phyloP scores from a whole-genome alignment of 2,329 filamentous ascomycete species.

The Stemphylium lycopersici region DNA sequence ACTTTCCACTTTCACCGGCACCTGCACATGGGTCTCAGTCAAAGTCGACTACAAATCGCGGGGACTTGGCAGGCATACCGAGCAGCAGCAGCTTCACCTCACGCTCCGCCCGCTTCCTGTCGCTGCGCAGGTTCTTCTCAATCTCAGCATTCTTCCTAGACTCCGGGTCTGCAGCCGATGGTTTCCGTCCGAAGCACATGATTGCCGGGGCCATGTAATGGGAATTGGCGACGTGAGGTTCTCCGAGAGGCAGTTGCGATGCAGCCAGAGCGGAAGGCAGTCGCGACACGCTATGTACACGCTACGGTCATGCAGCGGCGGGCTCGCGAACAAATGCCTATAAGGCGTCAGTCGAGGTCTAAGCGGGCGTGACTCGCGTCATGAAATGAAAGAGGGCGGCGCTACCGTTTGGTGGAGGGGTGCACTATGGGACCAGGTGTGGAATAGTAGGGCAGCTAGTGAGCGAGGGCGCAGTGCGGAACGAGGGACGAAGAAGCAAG shows the following conservation, averaged over 20 bases:
- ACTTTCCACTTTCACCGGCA: conserved; percentile 94
- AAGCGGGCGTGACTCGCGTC: conserved; percentile 6
- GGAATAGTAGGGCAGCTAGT: conserved; percentile 4
- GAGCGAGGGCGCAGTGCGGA: neutral
- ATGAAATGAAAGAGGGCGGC: conserved; percentile 7
- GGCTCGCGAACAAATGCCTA: neutral
- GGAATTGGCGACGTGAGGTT: neutral
- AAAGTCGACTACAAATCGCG: neutral
- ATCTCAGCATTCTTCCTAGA: conserved; percentile 69
- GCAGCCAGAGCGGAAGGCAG: neutral
- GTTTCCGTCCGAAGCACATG: conserved; percentile 61
- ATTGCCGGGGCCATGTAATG: conserved; percentile 48
- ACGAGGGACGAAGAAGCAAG: conserved; percentile 14
- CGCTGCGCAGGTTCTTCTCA: conserved; percentile 81
- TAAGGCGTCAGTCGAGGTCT: conserved; percentile 4
- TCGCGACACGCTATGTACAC: conserved; percentile 9
- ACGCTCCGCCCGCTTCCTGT: conserved; percentile 83
- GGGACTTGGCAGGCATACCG: conserved; percentile 63
- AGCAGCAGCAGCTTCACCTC: conserved; percentile 94
- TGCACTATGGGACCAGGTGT: conserved; percentile 8
- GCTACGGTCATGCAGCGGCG: conserved; percentile 9
- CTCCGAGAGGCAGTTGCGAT: conserved; percentile 8
- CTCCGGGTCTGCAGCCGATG: conserved; percentile 55
- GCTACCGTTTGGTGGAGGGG: conserved; percentile 18
- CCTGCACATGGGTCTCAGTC: conserved; percentile 61